phyloP scores from a whole-genome alignment of 176 grass and related monocot species.

The Zea mays region Zm-B73-REFERENCE-NAM-5.0 NC_050104.1:37172001-37172500 shows the following conservation, averaged over 20 bases:
- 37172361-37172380: slow-evolving; percentile 69
- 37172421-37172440: slow-evolving; percentile 77
- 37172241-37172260: no score
- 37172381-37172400: slow-evolving; percentile 78
- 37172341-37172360: slow-evolving; percentile 68
- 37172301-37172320: slow-evolving; percentile 85
- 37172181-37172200: slow-evolving; percentile 67
- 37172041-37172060: slow-evolving; percentile 80
- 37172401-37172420: slow-evolving; percentile 85
- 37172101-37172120: slow-evolving; percentile 16
- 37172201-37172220: slow-evolving; percentile 13
- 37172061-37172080: slow-evolving; percentile 61
- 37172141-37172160: slow-evolving; percentile 72
- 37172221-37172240: slow-evolving; percentile 8
- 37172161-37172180: slow-evolving; percentile 88
- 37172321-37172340: slow-evolving; percentile 88
- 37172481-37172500: neutral
- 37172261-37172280: no score
- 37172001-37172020: slow-evolving; percentile 94
- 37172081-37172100: slow-evolving; percentile 42
- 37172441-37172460: slow-evolving; percentile 39
- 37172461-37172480: slow-evolving; percentile 28
- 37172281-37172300: slow-evolving; percentile 62
- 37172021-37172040: slow-evolving; percentile 84
- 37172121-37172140: slow-evolving; percentile 56